Percentiles rank a stretch among this genome's conserved stretches.
Evolutionary conservation across 2,329 filamentous ascomycete species (phyloP).

Genomic region (Ciborinia camelliae): DNA sequence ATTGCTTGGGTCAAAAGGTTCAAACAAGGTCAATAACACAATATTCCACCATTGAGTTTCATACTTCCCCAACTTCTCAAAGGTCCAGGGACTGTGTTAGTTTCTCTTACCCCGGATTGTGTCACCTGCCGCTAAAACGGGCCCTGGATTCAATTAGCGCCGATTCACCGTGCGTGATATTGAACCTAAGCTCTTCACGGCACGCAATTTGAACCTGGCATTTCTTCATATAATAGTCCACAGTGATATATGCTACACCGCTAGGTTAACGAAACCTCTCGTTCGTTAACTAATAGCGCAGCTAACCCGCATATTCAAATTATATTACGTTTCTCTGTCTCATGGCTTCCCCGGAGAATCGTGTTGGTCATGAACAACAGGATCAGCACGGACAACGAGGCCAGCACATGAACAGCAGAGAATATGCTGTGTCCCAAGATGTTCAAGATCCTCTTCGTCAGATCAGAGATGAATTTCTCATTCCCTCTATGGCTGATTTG

Average conservation of each 20-base stretch:
- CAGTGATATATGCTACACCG: constrained; percentile 11
- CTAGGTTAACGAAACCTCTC: constrained; percentile 1
- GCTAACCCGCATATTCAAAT: constrained; percentile 22
- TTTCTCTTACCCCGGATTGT: constrained; percentile 30
- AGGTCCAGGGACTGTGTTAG: constrained; percentile 13
- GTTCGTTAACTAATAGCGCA: constrained; percentile 13
- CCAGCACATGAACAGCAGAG: constrained; percentile 32
- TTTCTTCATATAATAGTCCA: constrained; percentile 10
- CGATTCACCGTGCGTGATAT: constrained; percentile 12
- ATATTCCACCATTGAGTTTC: constrained; percentile 5
- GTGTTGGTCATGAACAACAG: constrained; percentile 19
- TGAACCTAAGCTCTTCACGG: constrained; percentile 11
- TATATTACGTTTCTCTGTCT: constrained; percentile 29
- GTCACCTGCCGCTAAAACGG: constrained; percentile 27
- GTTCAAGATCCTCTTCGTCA: constrained; percentile 56
- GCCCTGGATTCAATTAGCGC: constrained; percentile 6
- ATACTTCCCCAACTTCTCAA: constrained; percentile 13
- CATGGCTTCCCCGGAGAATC: constrained; percentile 24
- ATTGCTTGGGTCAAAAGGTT: constrained; percentile 1
- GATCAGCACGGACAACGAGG: constrained; percentile 13
- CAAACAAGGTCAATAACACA: constrained; percentile 4
- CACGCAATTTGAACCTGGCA: constrained; percentile 19
- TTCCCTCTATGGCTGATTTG: constrained; percentile 71
- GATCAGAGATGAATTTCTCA: constrained; percentile 68
- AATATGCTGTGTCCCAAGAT: constrained; percentile 48